These are phyloP conservation scores for Hypoxylon sp. DNA, from an alignment of 2,329 filamentous ascomycete species.

Conservation along the genomic window DNA sequence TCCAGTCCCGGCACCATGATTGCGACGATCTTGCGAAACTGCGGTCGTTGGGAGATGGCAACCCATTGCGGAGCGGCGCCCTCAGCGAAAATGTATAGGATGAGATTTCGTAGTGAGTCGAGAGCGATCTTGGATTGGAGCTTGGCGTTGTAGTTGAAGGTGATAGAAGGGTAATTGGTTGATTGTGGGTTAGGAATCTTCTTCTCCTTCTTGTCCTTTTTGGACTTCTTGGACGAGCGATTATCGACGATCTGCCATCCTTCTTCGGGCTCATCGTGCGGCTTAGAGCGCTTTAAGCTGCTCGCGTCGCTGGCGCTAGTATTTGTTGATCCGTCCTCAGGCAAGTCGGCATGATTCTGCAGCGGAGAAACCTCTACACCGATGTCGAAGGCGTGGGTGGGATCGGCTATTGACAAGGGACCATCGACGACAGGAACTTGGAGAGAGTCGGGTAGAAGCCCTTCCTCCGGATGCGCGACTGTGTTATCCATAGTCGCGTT, in stretches of 20 bases:
- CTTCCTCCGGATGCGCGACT: constrained; percentile 28
- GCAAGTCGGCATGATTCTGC: constrained; percentile 41
- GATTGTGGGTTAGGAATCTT: constrained; percentile 70
- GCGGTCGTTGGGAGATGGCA: constrained; percentile 71
- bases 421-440: constrained; percentile 22
- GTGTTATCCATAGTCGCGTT: constrained; percentile 38
- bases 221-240: constrained; percentile 60
- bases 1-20: constrained; percentile 95
- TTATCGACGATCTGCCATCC: constrained; percentile 70
- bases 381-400: constrained; percentile 28
- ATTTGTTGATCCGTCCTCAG: constrained; percentile 39
- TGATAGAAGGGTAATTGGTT: constrained; percentile 71
- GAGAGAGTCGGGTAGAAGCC: constrained; percentile 25
- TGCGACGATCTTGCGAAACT: constrained; percentile 84
- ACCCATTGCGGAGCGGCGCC: constrained; percentile 76
- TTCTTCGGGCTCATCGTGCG: constrained; percentile 61
- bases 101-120: constrained; percentile 73
- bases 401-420: constrained; percentile 26
- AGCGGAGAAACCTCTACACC: constrained; percentile 29
- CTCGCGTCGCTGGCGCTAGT: constrained; percentile 45
- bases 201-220: constrained; percentile 74
- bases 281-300: constrained; percentile 65
- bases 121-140: constrained; percentile 74
- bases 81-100: constrained; percentile 77
- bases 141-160: constrained; percentile 70